phyloP scores from a whole-genome alignment of 2,329 filamentous ascomycete genomes.

The Clarireedia homoeocarpa region DNA sequence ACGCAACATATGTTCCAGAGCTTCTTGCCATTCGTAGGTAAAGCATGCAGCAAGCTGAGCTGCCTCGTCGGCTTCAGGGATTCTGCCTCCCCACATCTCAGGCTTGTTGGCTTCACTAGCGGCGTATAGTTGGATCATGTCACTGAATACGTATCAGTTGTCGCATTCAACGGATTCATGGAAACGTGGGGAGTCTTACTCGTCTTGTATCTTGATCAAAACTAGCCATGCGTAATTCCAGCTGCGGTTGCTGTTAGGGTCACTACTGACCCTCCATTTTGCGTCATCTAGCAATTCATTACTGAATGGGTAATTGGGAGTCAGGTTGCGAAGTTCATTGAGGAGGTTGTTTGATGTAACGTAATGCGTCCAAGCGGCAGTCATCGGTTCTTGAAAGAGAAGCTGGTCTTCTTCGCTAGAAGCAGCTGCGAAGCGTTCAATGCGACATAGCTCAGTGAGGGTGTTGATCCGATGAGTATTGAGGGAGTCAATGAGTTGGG shows the following conservation, averaged over 20 bases:
- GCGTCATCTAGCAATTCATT: constrained; percentile 58
- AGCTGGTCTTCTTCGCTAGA: constrained; percentile 52
- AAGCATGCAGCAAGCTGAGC: constrained; percentile 55
- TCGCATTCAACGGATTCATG: not conserved
- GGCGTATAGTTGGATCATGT: constrained; percentile 54
- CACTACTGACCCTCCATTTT: constrained; percentile 52
- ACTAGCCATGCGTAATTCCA: constrained; percentile 75
- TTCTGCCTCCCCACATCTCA: constrained; percentile 61
- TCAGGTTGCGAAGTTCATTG: constrained; percentile 61
- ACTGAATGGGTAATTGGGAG: constrained; percentile 59
- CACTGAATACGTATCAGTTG: constrained; percentile 31
- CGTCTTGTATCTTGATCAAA: constrained; percentile 55
- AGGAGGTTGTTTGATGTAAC: constrained; percentile 63
- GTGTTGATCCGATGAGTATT: constrained; percentile 64
- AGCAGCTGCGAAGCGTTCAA: constrained; percentile 57
- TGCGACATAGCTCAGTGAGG: constrained; percentile 61
- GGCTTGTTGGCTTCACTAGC: constrained; percentile 51
- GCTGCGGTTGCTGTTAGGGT: constrained; percentile 58
- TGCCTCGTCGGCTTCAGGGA: constrained; percentile 48
- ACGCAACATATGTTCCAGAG: constrained; percentile 56
- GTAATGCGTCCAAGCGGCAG: constrained; percentile 63
- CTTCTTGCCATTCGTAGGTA: constrained; percentile 58
- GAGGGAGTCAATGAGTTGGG: constrained; percentile 55
- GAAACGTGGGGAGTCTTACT: constrained; percentile 38
- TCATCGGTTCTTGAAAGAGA: constrained; percentile 57